Conservation (phyloP, 345 rosid genomes). For the Kandelia obovata region DNA sequence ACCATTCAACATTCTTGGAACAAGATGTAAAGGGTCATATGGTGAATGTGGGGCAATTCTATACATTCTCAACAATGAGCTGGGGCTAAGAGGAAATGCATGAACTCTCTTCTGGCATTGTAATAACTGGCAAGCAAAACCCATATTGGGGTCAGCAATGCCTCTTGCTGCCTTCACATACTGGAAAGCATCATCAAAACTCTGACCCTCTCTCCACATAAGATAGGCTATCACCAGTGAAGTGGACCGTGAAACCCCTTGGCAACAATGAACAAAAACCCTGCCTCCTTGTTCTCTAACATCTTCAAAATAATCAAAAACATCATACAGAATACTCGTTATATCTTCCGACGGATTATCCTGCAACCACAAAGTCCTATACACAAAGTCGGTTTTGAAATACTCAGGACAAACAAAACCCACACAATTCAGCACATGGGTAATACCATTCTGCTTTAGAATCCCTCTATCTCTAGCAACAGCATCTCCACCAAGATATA, state of each 20-base stretch:
- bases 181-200: constrained; percentile 97
- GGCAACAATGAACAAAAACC: constrained; percentile 97
- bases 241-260: constrained; percentile 97
- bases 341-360: constrained; percentile 99
- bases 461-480: constrained; percentile 86
- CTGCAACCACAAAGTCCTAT: constrained; percentile 96
- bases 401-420: constrained; percentile 99
- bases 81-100: constrained; percentile 95
- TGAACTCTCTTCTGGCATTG: constrained; percentile 99
- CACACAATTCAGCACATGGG: constrained; percentile 91
- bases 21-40: constrained; percentile 97
- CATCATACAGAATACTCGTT: constrained; percentile 94
- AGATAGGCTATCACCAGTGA: constrained; percentile 96
- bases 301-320: constrained; percentile 98
- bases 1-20: constrained; percentile 86
- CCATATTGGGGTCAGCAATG: constrained; percentile 99
- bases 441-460: constrained; percentile 75
- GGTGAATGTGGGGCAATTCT: constrained; percentile 94
- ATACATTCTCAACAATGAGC: constrained; percentile 87
- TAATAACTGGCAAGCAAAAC: constrained; percentile 95
- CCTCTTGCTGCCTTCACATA: constrained; percentile 95
- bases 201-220: constrained; percentile 99
- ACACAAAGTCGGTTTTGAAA: constrained; percentile 79
- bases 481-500: constrained; percentile 95
- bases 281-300: constrained; percentile 89